Percentiles rank a stretch among this genome's conserved stretches.
phyloP scores from a whole-genome alignment of 2,329 filamentous ascomycete species.

The Talaromyces verruculosus region DNA sequence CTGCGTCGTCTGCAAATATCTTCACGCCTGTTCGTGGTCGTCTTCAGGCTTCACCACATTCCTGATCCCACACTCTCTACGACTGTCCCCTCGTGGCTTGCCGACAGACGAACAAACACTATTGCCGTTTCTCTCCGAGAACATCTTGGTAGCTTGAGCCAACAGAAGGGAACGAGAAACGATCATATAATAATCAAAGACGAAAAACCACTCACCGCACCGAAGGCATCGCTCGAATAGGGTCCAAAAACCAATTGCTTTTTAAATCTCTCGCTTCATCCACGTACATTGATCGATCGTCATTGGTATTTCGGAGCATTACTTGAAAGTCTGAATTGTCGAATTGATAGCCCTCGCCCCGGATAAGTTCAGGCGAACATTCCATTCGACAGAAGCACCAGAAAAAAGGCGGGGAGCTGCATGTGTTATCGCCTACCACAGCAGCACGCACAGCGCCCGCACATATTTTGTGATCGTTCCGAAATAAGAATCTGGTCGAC shows the following conservation, averaged over 20 bases:
- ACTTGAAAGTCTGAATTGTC: background rate
- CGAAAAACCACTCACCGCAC: constrained; percentile 2
- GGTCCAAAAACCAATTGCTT: background rate
- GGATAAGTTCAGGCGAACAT: constrained; percentile 12
- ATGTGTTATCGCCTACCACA: background rate
- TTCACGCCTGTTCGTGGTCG: background rate
- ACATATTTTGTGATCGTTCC: constrained; percentile 10
- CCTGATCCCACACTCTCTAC: background rate
- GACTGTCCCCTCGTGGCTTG: background rate
- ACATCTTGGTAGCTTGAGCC: background rate
- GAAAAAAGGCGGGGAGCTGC: constrained; percentile 2
- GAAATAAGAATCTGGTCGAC: constrained; percentile 1
- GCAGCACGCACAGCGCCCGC: background rate
- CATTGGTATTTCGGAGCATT: constrained; percentile 15
- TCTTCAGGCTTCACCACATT: constrained; percentile 1
- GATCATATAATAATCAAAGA: background rate
- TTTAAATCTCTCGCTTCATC: background rate
- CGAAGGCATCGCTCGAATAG: background rate
- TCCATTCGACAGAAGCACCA: constrained; percentile 7
- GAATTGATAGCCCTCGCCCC: background rate
- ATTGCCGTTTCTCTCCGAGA: background rate
- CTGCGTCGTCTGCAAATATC: background rate
- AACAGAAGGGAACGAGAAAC: background rate
- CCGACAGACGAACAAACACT: background rate
- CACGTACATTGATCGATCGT: background rate